Evolutionary conservation across 202 grass and related monocot species (phyloP).

Genomic region (Saccharum hybrid): DNA sequence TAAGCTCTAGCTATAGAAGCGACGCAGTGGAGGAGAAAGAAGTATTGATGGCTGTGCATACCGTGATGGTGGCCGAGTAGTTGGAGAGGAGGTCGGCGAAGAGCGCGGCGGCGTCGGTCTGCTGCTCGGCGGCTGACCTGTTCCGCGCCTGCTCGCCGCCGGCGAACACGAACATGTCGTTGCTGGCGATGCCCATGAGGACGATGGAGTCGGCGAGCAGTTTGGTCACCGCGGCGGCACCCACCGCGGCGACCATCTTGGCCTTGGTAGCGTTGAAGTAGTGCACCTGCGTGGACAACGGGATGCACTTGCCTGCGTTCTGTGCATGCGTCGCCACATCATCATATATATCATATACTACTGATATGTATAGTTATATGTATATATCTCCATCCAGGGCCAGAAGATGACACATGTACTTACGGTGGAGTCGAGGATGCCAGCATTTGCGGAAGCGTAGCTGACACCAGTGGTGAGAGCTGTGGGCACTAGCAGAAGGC

Average conservation of each 20-base stretch:
- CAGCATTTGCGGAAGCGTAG: constrained; percentile 3
- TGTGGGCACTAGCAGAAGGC: background rate
- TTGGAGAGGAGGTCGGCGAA: constrained; percentile 19
- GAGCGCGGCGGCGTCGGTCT: constrained; percentile 3
- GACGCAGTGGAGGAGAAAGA: too few species aligned
- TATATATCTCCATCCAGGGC: too few species aligned
- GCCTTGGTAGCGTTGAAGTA: constrained; percentile 35
- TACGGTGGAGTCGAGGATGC: constrained; percentile 16
- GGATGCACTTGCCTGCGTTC: constrained; percentile 6
- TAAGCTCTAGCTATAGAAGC: too few species aligned
- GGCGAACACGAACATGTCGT: constrained; percentile 47
- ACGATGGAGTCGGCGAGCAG: constrained; percentile 46
- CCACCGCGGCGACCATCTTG: background rate
- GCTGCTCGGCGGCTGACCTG: background rate
- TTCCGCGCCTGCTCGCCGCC: background rate
- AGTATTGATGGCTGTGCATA: background rate
- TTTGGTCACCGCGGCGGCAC: background rate
- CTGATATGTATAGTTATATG: too few species aligned
- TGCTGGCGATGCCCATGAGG: constrained; percentile 44
- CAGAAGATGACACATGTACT: background rate
- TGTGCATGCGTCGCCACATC: background rate
- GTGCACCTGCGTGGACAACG: constrained; percentile 36
- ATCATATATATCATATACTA: too few species aligned
- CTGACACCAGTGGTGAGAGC: background rate
- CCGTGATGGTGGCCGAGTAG: constrained; percentile 18